Base-by-base conservation (phyloP, 1,284 basidiomycete genomes). In the Microstroma glucosiphilum region DNA sequence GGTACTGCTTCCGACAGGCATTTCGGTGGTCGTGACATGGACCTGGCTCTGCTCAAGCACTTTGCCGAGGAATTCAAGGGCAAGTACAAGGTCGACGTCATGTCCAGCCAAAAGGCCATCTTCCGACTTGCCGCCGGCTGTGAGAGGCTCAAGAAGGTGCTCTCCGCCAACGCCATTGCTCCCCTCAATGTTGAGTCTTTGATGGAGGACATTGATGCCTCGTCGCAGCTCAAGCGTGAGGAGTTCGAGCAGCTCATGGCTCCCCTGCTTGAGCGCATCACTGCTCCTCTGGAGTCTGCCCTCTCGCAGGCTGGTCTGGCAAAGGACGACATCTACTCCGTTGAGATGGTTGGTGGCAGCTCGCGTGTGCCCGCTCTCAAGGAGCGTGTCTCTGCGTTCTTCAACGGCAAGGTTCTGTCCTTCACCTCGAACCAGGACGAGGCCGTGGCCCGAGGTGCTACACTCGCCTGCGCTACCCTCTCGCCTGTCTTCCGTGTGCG, bases 371-470 rank as follows among this genome's bases (percentile, higher is more conserved):
- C 76, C 59, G 60, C 81, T 80, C 25, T 79, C 87, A 56, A 82
- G 84, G 69, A 60, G 42, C 54, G 64, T 41, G 83, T 2, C 74
- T 90, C 17, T 88, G 86, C 66, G 68, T 69, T 1, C 77, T 79
- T 57, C 80, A 90, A 26, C 80, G 78, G 21, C 69, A 82, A 17
- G 84, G 86, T 51, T 53, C 85, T 78, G 37, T 77, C 75, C 30
- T 77, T 71, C 67, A 78, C 76, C 40, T 70, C 73, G 30, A 78
- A 78, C 70, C 73, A 77, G 69, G 76, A 78, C 60, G 76, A 78
- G 69, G 72, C 76, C 40, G 71, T 72, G 12, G 72, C 72, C 23
- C 73, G 76, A 61, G 76, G 76, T 41, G 70, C 69, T 70, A 77
- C 76, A n/a, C 74, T 78, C 43, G 71, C 76, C 21, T 78, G 76